A percentile compares a stretch with the other conserved stretches of the same genome.
phyloP scores from a whole-genome alignment of 805 yeast species.

The Saccharomyces mikatae region DNA sequence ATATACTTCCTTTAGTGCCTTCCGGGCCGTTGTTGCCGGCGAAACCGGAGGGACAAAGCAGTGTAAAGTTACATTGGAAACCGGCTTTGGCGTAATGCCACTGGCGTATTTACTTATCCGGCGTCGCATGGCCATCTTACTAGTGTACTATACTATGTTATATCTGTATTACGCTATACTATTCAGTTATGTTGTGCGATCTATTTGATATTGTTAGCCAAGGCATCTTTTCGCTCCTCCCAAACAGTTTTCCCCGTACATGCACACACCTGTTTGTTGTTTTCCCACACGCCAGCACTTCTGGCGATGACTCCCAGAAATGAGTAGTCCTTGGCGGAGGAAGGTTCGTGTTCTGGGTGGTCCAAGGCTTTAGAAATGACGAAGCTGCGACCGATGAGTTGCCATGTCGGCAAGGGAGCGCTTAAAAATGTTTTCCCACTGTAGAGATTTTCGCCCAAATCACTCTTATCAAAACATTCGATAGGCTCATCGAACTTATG shows the following conservation, averaged over 20 bases:
- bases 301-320: constrained; percentile 88
- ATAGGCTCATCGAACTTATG: constrained; percentile 29
- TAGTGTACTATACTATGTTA: constrained; percentile 40
- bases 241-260: constrained; percentile 94
- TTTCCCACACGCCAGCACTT: constrained; percentile 96
- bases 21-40: neutral
- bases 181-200: neutral
- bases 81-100: neutral
- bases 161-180: constrained; percentile 4
- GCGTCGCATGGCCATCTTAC: neutral
- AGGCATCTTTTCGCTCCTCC: constrained; percentile 85
- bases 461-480: constrained; percentile 30
- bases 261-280: constrained; percentile 84
- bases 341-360: constrained; percentile 21
- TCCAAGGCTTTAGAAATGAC: constrained; percentile 26
- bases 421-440: constrained; percentile 42
- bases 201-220: constrained; percentile 25
- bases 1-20: neutral
- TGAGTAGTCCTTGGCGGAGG: constrained; percentile 28
- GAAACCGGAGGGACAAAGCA: neutral
- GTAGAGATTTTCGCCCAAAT: constrained; percentile 27
- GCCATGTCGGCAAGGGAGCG: constrained; percentile 41
- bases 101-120: neutral
- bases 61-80: neutral
- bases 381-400: constrained; percentile 61